These are phyloP conservation scores for Lactarius quietus DNA, from an alignment of 768 basidiomycete genomes.

Conservation along the genomic window DNA sequence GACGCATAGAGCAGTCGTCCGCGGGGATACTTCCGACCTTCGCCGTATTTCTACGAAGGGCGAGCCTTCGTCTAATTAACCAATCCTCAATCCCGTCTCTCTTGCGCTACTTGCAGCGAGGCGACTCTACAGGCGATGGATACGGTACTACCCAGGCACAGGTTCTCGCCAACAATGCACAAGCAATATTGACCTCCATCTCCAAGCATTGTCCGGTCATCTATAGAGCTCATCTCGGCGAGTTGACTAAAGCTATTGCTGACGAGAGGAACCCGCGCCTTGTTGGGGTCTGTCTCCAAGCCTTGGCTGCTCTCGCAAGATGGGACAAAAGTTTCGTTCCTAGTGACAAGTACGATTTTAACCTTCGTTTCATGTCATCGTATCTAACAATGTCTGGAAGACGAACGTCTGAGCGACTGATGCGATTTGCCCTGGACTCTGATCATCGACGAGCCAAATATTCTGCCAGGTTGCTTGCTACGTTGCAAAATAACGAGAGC, in stretches of 20 bases:
- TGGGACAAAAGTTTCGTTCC: slow-evolving; percentile 56
- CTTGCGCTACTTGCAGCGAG: slow-evolving; percentile 60
- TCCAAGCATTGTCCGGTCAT: slow-evolving; percentile 75
- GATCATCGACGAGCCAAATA: slow-evolving; percentile 77
- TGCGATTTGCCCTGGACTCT: slow-evolving; percentile 54
- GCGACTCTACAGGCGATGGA: slow-evolving; percentile 33
- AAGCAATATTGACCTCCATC: slow-evolving; percentile 51
- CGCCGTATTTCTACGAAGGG: slow-evolving; percentile 62
- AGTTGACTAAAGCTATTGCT: slow-evolving; percentile 69
- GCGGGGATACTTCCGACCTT: slow-evolving; percentile 64
- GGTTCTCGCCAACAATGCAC: slow-evolving; percentile 45
- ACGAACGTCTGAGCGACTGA: slow-evolving; percentile 61
- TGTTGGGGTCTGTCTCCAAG: slow-evolving; percentile 70
- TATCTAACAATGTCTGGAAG: slow-evolving; percentile 36
- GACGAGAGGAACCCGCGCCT: slow-evolving; percentile 54
- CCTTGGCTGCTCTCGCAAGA: slow-evolving; percentile 62
- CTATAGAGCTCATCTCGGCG: slow-evolving; percentile 68
- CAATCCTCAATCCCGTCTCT: slow-evolving; percentile 82
- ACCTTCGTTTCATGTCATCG: neutral
- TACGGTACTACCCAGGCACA: slow-evolving; percentile 37
- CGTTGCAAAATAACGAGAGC: slow-evolving; percentile 46
- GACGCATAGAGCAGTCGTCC: slow-evolving; percentile 69
- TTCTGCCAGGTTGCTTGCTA: slow-evolving; percentile 64
- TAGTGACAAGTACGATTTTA: slow-evolving; percentile 54
- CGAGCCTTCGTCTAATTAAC: slow-evolving; percentile 72